Conservation (phyloP, 257 asterid species). For the Plectranthus barbatus region DNA sequence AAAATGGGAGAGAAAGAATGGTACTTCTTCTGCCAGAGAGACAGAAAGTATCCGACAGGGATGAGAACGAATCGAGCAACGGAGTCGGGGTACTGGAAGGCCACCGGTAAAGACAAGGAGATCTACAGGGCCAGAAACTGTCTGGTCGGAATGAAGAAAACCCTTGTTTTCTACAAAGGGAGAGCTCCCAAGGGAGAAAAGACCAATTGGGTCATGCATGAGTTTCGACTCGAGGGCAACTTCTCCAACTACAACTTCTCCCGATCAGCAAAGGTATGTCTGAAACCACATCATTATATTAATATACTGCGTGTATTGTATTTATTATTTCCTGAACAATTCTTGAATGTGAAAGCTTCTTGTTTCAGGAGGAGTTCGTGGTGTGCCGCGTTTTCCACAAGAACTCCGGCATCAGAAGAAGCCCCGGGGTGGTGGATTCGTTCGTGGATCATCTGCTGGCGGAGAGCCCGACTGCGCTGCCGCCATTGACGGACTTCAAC, state of each 20-base stretch:
- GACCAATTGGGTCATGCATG: conserved; percentile 95
- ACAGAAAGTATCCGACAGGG: conserved; percentile 81
- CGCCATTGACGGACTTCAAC: too few species aligned
- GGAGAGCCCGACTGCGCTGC: too few species aligned
- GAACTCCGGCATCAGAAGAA: conserved; percentile 29
- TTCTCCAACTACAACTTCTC: conserved; percentile 49
- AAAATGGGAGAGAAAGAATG: conserved; percentile 77
- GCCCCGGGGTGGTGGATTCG: neutral
- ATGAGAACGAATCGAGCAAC: conserved; percentile 87
- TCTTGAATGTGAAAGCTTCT: too few species aligned
- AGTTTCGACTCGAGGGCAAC: conserved; percentile 58
- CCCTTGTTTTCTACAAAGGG: conserved; percentile 88
- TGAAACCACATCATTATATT: too few species aligned
- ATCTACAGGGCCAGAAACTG: conserved; percentile 34
- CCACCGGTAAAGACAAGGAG: conserved; percentile 83
- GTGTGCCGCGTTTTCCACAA: conserved; percentile 62
- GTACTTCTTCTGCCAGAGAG: conserved; percentile 71
- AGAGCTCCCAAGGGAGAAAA: too few species aligned
- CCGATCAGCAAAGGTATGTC: conserved; percentile 55
- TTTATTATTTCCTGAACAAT: too few species aligned
- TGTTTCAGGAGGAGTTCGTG: conserved; percentile 89
- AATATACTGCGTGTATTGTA: too few species aligned
- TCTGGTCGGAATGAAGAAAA: conserved; percentile 84
- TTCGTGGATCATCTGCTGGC: too few species aligned
- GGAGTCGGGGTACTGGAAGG: conserved; percentile 51